A percentile compares a stretch with the other conserved stretches of the same genome.
Evolutionary conservation across 441 rosid species (phyloP).

Genomic region (Populus trichocarpa): DNA sequence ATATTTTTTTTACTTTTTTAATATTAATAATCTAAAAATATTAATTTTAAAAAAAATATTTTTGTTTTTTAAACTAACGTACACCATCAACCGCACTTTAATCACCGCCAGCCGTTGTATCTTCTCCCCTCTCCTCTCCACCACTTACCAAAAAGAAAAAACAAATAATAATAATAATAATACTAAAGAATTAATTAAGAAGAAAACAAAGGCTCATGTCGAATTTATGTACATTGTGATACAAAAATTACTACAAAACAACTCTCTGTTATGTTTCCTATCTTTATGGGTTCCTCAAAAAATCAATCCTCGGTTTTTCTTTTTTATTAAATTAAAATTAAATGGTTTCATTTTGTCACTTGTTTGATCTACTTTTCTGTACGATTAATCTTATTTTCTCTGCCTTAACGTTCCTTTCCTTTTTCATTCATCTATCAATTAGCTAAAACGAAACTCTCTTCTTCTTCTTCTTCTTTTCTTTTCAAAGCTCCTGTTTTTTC

Average conservation of each 20-base stretch:
- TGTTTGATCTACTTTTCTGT: constrained; percentile 7
- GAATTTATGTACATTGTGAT: not conserved
- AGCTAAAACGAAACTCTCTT: not conserved
- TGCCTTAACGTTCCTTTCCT: constrained; percentile 9
- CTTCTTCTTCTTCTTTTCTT: not conserved
- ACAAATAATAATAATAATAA: not conserved
- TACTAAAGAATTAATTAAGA: not conserved
- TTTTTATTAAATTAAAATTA: not conserved
- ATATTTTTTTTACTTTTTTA: too few relatives aligned
- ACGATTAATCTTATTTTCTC: constrained; percentile 10
- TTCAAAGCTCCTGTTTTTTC: not conserved
- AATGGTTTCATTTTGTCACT: constrained; percentile 16
- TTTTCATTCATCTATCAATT: constrained; percentile 1
- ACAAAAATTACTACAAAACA: not conserved
- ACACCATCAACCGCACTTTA: not conserved
- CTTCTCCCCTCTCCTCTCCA: not conserved
- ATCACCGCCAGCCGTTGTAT: not conserved
- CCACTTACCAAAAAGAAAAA: not conserved
- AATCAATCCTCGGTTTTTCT: not conserved
- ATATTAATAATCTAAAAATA: too few relatives aligned
- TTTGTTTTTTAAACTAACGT: too few relatives aligned
- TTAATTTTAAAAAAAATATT: too few relatives aligned
- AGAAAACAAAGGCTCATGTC: not conserved
- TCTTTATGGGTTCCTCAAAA: not conserved
- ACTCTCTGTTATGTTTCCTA: not conserved